phyloP scores from a whole-genome alignment of 2,329 filamentous ascomycete species.

The Cordyceps farinosa region DNA sequence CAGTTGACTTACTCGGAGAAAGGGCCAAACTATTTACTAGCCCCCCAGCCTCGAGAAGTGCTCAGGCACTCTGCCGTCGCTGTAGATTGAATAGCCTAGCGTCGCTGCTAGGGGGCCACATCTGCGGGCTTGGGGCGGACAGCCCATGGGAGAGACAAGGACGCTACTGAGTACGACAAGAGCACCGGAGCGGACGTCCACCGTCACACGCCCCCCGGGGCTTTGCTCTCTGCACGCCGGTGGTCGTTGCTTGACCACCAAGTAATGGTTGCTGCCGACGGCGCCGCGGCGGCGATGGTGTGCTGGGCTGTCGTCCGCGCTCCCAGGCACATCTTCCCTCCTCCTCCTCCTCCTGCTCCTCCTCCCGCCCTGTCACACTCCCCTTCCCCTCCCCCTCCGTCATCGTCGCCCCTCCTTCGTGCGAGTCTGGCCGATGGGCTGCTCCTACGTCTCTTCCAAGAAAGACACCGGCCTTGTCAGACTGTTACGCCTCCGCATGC shows the following conservation, averaged over 20 bases:
- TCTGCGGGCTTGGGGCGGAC: not conserved
- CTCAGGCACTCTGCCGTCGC: not conserved
- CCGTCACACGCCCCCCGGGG: conserved; percentile 3
- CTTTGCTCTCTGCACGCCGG: not conserved
- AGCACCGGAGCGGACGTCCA: not conserved
- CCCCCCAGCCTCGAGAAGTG: not conserved
- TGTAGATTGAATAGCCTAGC: conserved; percentile 10
- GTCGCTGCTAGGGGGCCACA: conserved; percentile 2
- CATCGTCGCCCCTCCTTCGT: conserved; percentile 3
- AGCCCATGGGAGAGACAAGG: not conserved
- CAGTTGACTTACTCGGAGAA: not conserved
- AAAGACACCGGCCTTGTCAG: conserved; percentile 3
- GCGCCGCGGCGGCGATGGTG: not conserved
- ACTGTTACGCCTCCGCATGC: conserved; percentile 16
- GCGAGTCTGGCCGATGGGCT: not conserved
- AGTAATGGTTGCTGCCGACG: not conserved
- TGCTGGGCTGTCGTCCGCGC: not conserved
- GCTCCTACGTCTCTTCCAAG: conserved; percentile 2
- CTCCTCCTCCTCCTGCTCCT: not conserved
- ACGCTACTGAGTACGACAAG: not conserved
- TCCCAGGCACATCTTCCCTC: not conserved
- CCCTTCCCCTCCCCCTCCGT: not conserved
- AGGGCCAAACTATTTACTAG: no score
- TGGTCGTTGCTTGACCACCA: not conserved
- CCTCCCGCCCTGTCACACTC: not conserved